Evolutionary conservation across 2,329 filamentous ascomycete species (phyloP).

Genomic region (Coniochaeta sp.): DNA sequence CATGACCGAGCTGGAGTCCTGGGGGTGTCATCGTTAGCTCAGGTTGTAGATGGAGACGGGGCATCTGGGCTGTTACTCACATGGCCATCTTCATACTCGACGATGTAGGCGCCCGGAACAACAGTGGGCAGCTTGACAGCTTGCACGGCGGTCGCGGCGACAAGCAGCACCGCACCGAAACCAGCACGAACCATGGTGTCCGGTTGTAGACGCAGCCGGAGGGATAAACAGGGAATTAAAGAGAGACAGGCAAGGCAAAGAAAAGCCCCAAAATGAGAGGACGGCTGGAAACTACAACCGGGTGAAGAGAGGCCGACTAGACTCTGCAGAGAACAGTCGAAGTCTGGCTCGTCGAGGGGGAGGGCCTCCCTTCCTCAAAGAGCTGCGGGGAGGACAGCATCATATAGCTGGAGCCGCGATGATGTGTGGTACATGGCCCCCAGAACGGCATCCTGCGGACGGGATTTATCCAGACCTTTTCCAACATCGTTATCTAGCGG

Average conservation of each 20-base stretch:
- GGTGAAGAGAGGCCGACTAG: background rate
- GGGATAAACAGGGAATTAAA: background rate
- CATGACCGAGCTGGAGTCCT: constrained; percentile 36
- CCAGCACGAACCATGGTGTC: constrained; percentile 27
- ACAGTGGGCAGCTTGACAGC: constrained; percentile 17
- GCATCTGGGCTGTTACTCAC: constrained; percentile 23
- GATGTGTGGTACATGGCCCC: background rate
- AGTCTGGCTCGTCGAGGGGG: background rate
- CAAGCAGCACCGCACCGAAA: constrained; percentile 27
- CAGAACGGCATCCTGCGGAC: background rate
- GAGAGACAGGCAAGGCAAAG: background rate
- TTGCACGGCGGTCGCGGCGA: constrained; percentile 21
- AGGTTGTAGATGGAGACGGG: constrained; percentile 5
- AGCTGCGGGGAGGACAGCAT: background rate
- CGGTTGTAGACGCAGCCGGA: background rate
- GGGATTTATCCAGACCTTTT: background rate
- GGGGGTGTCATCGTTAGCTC: background rate
- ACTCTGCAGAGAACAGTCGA: background rate
- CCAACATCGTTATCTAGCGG: background rate
- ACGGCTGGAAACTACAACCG: background rate
- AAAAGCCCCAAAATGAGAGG: background rate
- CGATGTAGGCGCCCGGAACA: constrained; percentile 42
- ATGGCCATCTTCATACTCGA: constrained; percentile 44
- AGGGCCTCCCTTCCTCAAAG: background rate
- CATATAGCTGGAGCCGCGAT: background rate